Evolutionary conservation across 2,329 filamentous ascomycete species (phyloP).

Genomic region (Furcasterigmium furcatum): DNA sequence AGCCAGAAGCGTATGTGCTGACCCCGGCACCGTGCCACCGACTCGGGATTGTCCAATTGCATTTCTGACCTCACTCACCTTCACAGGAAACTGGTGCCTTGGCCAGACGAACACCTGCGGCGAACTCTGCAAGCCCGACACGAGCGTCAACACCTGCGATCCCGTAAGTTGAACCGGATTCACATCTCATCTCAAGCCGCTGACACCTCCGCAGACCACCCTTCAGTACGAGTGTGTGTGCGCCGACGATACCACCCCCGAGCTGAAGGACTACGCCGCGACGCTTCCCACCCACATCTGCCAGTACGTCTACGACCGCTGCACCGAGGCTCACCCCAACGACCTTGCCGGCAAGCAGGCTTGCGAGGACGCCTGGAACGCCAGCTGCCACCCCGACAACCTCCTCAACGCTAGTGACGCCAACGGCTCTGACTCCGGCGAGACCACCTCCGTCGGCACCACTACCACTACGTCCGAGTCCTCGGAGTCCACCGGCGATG

Average conservation of each 20-base stretch:
- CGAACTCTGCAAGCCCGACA: constrained; percentile 38
- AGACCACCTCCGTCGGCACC: too few relatives aligned
- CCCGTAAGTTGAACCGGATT: constrained; percentile 32
- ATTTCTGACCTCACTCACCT: background rate
- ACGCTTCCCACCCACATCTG: constrained; percentile 53
- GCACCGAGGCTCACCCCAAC: constrained; percentile 38
- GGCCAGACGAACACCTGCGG: constrained; percentile 48
- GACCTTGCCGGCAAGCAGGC: constrained; percentile 38
- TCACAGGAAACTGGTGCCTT: constrained; percentile 47
- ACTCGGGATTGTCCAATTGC: too few relatives aligned
- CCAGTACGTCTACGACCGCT: constrained; percentile 42
- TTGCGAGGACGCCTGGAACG: constrained; percentile 44
- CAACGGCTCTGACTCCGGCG: too few relatives aligned
- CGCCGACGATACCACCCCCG: constrained; percentile 44
- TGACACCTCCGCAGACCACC: constrained; percentile 24
- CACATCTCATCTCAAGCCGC: background rate
- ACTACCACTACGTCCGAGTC: constrained; percentile 6
- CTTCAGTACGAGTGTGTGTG: constrained; percentile 49
- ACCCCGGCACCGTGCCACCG: too few relatives aligned
- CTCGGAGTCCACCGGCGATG: constrained; percentile 8
- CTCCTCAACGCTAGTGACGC: constrained; percentile 8
- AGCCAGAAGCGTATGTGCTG: background rate
- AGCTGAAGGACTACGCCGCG: constrained; percentile 50
- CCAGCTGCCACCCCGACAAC: constrained; percentile 29
- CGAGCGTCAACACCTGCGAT: constrained; percentile 39